phyloP scores from a whole-genome alignment of 2,329 filamentous ascomycete genomes.

The Fusarium tricinctum region DNA sequence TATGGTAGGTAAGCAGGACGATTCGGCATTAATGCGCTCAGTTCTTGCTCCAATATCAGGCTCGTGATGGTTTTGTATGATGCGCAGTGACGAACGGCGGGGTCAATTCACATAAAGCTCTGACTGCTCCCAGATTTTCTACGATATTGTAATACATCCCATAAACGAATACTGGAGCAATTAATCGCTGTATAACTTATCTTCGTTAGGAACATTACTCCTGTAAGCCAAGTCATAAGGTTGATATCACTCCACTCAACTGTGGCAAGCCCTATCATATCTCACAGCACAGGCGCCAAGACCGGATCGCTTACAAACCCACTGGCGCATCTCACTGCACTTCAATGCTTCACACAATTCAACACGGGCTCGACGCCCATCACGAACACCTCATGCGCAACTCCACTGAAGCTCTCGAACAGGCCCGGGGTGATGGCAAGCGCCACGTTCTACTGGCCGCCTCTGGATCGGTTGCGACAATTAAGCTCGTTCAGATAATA shows the following conservation, averaged over 20 bases:
- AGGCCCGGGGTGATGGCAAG: slow-evolving; percentile 56
- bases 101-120: slow-evolving; percentile 27
- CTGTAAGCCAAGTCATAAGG: background rate
- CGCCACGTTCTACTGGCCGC: slow-evolving; percentile 60
- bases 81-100: slow-evolving; percentile 45
- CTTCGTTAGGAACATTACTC: background rate
- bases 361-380: slow-evolving; percentile 45
- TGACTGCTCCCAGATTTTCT: background rate
- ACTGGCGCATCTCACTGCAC: background rate
- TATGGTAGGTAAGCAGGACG: background rate
- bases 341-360: slow-evolving; percentile 44
- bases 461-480: slow-evolving; percentile 80
- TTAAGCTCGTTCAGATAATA: slow-evolving; percentile 81
- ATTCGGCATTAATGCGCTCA: background rate
- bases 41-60: background rate
- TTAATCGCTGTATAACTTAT: fast-evolving
- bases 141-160: background rate
- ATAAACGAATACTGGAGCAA: too few relatives aligned
- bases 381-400: slow-evolving; percentile 43
- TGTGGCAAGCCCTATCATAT: slow-evolving; percentile 22
- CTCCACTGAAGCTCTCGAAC: slow-evolving; percentile 53
- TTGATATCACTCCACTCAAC: slow-evolving; percentile 17
- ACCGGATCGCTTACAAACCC: slow-evolving; percentile 24
- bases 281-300: background rate
- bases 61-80: slow-evolving; percentile 40